A percentile compares a stretch with the other conserved stretches of the same genome.
Conservation (phyloP, 768 basidiomycete genomes). For the Suillus discolor region DNA sequence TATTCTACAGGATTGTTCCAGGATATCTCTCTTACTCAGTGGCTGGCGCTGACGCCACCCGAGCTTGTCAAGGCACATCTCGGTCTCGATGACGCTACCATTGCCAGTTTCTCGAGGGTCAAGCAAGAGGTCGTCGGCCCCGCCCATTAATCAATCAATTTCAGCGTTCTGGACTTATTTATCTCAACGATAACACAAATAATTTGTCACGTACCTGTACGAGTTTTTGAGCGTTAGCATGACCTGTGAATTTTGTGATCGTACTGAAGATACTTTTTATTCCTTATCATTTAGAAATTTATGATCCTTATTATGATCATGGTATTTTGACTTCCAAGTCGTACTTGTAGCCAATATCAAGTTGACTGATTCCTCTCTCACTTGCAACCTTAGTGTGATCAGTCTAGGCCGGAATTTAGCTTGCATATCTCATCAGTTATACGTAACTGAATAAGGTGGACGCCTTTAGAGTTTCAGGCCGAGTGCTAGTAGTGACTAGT, state of each 20-base stretch:
- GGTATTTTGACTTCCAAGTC: constrained; percentile 1
- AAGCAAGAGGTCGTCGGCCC: constrained; percentile 51
- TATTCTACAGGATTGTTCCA: constrained; percentile 46
- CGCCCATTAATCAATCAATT: background rate
- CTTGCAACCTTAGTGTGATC: too few relatives aligned
- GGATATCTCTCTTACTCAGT: constrained; percentile 60
- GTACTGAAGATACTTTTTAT: constrained; percentile 1
- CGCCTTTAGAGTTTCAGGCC: too few relatives aligned
- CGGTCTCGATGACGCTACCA: constrained; percentile 51
- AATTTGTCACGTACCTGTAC: constrained; percentile 18
- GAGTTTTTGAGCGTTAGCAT: constrained; percentile 9
- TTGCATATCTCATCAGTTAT: too few relatives aligned
- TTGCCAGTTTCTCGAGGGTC: constrained; percentile 50
- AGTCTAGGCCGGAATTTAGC: too few relatives aligned
- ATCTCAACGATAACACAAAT: constrained; percentile 4
- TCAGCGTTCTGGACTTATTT: background rate
- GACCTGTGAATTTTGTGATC: constrained; percentile 4
- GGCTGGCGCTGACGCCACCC: constrained; percentile 64
- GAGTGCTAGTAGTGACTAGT: too few relatives aligned
- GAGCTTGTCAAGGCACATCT: constrained; percentile 64
- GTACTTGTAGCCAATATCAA: constrained; percentile 8
- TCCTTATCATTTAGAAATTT: constrained; percentile 7
- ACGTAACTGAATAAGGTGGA: too few relatives aligned
- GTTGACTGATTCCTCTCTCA: background rate
- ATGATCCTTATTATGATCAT: constrained; percentile 4